Evolutionary conservation across 2,329 filamentous ascomycete species (phyloP).

Genomic region (Calcarisporium arbuscula): DNA sequence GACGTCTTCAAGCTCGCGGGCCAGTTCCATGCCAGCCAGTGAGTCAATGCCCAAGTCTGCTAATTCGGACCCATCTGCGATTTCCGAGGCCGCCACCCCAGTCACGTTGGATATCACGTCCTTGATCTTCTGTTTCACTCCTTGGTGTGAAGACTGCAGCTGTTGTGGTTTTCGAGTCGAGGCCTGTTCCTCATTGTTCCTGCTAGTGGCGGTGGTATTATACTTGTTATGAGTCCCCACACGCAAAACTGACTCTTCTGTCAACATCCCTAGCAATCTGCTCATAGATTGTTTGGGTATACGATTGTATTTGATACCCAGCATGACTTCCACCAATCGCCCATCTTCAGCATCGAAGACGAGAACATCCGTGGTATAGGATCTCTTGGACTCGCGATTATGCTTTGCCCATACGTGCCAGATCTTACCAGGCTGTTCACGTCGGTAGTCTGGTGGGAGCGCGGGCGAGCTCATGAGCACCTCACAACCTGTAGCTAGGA

Average conservation of each 20-base stretch:
- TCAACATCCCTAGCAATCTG: conserved; percentile 7
- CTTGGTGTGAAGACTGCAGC: too few species aligned
- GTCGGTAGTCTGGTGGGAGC: too few species aligned
- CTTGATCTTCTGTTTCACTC: conserved; percentile 11
- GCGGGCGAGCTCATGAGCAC: too few species aligned
- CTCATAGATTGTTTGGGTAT: conserved; percentile 5
- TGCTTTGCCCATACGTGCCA: conserved; percentile 6
- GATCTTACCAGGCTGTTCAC: too few species aligned
- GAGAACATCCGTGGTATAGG: conserved; percentile 6
- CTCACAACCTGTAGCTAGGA: conserved; percentile 22
- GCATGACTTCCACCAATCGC: conserved; percentile 5
- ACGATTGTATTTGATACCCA: conserved; percentile 9
- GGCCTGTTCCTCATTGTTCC: too few species aligned
- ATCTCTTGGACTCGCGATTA: conserved; percentile 1
- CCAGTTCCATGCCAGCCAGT: conserved; percentile 42
- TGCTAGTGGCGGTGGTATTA: too few species aligned
- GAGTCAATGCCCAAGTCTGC: conserved; percentile 43
- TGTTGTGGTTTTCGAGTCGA: too few species aligned
- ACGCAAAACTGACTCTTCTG: too few species aligned
- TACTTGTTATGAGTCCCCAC: too few species aligned
- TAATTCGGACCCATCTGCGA: conserved; percentile 29
- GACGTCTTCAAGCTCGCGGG: conserved; percentile 29
- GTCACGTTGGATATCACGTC: conserved; percentile 20
- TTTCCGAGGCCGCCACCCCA: conserved; percentile 28
- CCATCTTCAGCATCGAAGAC: conserved; percentile 6